A percentile compares a stretch with the other conserved stretches of the same genome.
Evolutionary conservation across 371 early-diverging fungal genomes (phyloP).

Genomic region (Syncephalis plumigaleata): DNA sequence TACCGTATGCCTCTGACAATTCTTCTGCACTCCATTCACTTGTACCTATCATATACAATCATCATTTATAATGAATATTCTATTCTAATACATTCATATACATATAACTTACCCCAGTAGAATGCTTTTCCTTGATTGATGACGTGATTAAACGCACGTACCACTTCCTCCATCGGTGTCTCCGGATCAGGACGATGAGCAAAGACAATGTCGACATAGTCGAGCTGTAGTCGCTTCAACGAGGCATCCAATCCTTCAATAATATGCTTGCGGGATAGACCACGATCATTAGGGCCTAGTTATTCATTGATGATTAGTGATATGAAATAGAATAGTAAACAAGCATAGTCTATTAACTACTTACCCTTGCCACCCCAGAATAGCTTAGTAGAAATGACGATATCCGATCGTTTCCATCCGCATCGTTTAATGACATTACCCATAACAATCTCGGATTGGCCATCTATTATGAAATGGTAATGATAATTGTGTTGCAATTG

Average conservation of each 20-base stretch:
- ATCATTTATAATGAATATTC: too few relatives aligned
- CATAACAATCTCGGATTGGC: constrained; percentile 62
- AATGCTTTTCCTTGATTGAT: constrained; percentile 70
- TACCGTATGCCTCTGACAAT: constrained; percentile 53
- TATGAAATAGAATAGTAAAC: background rate
- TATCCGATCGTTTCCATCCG: constrained; percentile 48
- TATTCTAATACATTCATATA: background rate
- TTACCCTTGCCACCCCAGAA: constrained; percentile 58
- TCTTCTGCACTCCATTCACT: constrained; percentile 73
- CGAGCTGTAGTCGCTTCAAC: constrained; percentile 50
- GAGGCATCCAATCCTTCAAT: constrained; percentile 65
- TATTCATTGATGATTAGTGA: too few relatives aligned
- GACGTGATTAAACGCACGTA: constrained; percentile 71
- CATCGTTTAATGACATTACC: constrained; percentile 54
- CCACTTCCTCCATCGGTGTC: constrained; percentile 68
- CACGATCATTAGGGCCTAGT: constrained; percentile 54
- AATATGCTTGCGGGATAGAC: constrained; percentile 71
- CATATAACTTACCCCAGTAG: constrained; percentile 47
- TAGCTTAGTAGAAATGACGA: constrained; percentile 69
- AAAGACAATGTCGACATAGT: constrained; percentile 66
- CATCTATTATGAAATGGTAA: constrained; percentile 14
- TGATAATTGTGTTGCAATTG: background rate
- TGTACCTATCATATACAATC: constrained; percentile 14
- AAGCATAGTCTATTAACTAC: background rate
- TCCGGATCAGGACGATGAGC: constrained; percentile 63